Evolutionary conservation across 148 eudicot species (phyloP).

Genomic region (Rhododendron vialii): DNA sequence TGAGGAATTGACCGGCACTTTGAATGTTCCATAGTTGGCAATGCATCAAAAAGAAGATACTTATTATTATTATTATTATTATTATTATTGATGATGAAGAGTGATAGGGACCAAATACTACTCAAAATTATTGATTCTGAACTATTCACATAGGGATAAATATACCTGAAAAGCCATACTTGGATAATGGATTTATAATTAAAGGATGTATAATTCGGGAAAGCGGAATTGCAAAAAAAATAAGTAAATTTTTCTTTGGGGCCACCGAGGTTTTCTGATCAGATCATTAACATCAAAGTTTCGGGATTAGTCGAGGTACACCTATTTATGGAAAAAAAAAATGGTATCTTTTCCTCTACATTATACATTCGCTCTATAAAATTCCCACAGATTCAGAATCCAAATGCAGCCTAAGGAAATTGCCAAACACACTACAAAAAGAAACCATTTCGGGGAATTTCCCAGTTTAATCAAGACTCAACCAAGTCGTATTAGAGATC

Average conservation of each 20-base stretch:
- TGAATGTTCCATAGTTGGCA: constrained; percentile 2
- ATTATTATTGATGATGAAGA: background rate
- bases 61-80: background rate
- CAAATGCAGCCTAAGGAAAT: background rate
- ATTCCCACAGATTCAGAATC: background rate
- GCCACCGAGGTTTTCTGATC: background rate
- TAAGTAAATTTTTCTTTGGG: background rate
- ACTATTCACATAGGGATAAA: background rate
- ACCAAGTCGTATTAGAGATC: background rate
- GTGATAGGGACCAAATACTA: background rate
- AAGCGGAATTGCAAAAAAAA: background rate
- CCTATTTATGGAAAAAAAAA: background rate
- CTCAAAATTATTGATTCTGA: background rate
- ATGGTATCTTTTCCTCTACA: background rate
- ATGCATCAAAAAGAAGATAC: background rate
- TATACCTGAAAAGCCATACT: background rate
- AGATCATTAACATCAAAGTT: no score
- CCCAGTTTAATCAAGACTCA: background rate
- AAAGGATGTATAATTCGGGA: background rate
- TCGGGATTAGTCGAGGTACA: background rate
- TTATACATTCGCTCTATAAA: background rate
- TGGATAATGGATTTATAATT: background rate
- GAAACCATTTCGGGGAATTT: background rate
- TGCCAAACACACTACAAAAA: background rate
- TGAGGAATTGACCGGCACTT: background rate